A percentile compares a stretch with the other conserved stretches of the same genome.
Conservation (phyloP, 352 stramenopile species). For the Globisporangium camurandrum region DNA sequence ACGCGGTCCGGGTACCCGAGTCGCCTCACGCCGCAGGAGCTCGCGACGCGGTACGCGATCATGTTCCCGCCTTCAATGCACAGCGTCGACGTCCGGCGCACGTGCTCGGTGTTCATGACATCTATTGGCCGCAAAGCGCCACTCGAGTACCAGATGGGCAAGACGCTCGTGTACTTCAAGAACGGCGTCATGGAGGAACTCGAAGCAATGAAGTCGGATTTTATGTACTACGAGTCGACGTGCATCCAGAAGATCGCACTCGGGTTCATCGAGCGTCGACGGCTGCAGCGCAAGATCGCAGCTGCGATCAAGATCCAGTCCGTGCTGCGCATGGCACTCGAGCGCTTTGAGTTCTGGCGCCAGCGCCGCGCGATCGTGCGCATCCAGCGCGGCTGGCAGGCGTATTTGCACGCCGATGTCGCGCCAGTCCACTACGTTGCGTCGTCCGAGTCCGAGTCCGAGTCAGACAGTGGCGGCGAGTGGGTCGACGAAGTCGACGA, state of each 20-base stretch:
- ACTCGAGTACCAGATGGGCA: conserved; percentile 87
- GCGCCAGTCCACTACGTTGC: conserved; percentile 19
- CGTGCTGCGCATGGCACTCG: conserved; percentile 70
- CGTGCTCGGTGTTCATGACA: conserved; percentile 74
- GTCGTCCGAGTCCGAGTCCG: conserved; percentile 17
- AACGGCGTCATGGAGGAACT: conserved; percentile 92
- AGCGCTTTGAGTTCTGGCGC: conserved; percentile 63
- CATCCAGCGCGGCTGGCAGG: conserved; percentile 65
- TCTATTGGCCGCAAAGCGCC: conserved; percentile 78
- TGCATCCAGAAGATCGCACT: conserved; percentile 77
- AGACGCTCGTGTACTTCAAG: conserved; percentile 96
- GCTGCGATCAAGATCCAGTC: conserved; percentile 77
- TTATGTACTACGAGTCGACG: conserved; percentile 87
- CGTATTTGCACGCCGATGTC: conserved; percentile 32
- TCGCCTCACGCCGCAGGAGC: conserved; percentile 83
- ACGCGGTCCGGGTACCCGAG: conserved; percentile 86
- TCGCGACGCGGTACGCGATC: conserved; percentile 79
- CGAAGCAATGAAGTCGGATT: conserved; percentile 90
- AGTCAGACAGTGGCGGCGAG: conserved; percentile 34
- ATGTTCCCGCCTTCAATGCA: conserved; percentile 88
- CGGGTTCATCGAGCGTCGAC: conserved; percentile 73
- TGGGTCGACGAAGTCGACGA: conserved; percentile 41
- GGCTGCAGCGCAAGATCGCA: conserved; percentile 49
- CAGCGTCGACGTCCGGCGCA: conserved; percentile 65
- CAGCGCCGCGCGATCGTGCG: conserved; percentile 57